A percentile compares a stretch with the other conserved stretches of the same genome.
phyloP scores from a whole-genome alignment of 2,329 filamentous ascomycete genomes.

The Botrytis aclada region DNA sequence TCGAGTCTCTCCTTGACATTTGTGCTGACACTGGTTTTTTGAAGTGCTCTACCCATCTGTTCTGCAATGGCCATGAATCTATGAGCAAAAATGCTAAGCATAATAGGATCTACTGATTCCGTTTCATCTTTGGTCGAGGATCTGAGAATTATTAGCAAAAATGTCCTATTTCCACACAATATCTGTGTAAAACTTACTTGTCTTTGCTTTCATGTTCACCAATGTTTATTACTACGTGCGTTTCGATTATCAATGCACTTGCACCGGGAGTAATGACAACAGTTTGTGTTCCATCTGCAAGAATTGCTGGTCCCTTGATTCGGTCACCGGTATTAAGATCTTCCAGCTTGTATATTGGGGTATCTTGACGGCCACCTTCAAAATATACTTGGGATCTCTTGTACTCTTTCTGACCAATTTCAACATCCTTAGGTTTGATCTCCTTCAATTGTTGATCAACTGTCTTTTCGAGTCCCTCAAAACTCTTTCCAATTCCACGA shows the following conservation, averaged over 20 bases:
- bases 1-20: conserved; percentile 82
- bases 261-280: conserved; percentile 66
- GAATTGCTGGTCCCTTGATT: conserved; percentile 19
- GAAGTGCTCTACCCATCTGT: conserved; percentile 75
- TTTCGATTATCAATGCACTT: conserved; percentile 73
- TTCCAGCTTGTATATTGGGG: conserved; percentile 78
- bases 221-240: conserved; percentile 86
- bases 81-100: conserved; percentile 76
- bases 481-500: conserved; percentile 85
- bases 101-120: conserved; percentile 66
- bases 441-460: conserved; percentile 79
- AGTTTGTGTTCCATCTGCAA: conserved; percentile 21
- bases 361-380: conserved; percentile 72
- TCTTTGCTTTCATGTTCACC: conserved; percentile 53
- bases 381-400: conserved; percentile 75
- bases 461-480: conserved; percentile 73
- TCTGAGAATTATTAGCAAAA: neutral
- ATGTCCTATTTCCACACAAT: neutral
- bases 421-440: conserved; percentile 53
- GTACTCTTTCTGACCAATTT: conserved; percentile 56
- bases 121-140: conserved; percentile 36
- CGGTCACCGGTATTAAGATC: conserved; percentile 51
- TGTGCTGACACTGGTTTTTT: conserved; percentile 76
- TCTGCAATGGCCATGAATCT: conserved; percentile 84
- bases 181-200: conserved; percentile 33